Evolutionary conservation across 805 yeast genomes (phyloP).

Genomic region (Nakazawaea molendinolei): DNA sequence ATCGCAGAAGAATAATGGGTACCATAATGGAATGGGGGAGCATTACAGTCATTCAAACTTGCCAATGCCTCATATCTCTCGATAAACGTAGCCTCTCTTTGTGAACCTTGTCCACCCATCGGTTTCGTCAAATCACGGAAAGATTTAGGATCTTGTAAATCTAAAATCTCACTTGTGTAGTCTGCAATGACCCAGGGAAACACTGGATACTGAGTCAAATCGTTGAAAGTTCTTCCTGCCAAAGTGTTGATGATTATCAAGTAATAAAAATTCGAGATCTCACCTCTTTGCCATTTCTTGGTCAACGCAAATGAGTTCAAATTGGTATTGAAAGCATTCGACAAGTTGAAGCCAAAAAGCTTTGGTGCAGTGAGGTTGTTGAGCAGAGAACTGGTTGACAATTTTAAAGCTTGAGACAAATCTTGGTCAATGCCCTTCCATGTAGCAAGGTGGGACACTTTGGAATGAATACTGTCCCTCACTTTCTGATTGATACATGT

Average conservation of each 20-base stretch:
- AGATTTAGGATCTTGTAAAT: slow-evolving; percentile 51
- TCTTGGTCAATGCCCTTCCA: slow-evolving; percentile 48
- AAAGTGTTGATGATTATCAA: slow-evolving; percentile 73
- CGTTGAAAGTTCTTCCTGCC: slow-evolving; percentile 87
- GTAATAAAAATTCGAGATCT: slow-evolving; percentile 77
- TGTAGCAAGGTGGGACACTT: slow-evolving; percentile 41
- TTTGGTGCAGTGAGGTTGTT: slow-evolving; percentile 7
- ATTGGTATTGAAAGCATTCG: slow-evolving; percentile 32
- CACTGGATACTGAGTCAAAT: slow-evolving; percentile 83
- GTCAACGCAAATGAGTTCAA: slow-evolving; percentile 43
- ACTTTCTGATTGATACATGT: slow-evolving; percentile 49
- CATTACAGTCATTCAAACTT: slow-evolving; percentile 47
- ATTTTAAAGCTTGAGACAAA: slow-evolving; percentile 44
- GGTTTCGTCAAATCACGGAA: slow-evolving; percentile 79
- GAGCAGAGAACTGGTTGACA: slow-evolving; percentile 29
- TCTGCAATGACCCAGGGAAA: slow-evolving; percentile 91
- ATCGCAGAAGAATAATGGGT: slow-evolving; percentile 92
- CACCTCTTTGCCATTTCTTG: slow-evolving; percentile 68
- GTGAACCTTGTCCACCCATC: slow-evolving; percentile 78
- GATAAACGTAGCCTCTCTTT: slow-evolving; percentile 54
- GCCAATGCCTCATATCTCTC: slow-evolving; percentile 69
- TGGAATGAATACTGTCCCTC: slow-evolving; percentile 51
- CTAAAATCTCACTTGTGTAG: slow-evolving; percentile 64
- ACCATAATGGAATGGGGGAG: slow-evolving; percentile 87
- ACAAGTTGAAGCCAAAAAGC: slow-evolving; percentile 20